Base-by-base conservation (phyloP, 2,329 filamentous ascomycete genomes). In the Monilinia fructicola region DNA sequence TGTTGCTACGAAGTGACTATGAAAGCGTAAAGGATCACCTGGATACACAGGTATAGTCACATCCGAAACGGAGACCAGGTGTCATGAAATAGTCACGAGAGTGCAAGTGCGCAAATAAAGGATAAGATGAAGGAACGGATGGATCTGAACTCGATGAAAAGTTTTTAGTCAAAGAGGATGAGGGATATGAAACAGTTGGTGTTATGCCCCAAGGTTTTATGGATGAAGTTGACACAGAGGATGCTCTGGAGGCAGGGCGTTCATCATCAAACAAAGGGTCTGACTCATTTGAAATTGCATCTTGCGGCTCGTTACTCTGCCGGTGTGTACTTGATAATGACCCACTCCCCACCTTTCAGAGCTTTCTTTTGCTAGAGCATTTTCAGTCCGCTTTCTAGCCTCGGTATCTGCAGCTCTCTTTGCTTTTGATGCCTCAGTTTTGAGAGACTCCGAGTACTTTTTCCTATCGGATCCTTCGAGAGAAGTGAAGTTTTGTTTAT, bases 41-140 rank as follows among this genome's bases (percentile, higher is more conserved):
- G 95, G 95, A 74, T 99, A 99, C 6, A 96, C 92, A 72, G 93
- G 93, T 92, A 78, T 96, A 97, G 74, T 95, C 88, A 73, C 93
- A 96, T 35, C 95, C 95, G 74, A 99, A 99, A 35, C 95, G 91
- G 63, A 99, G 83, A 11, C 95, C 95, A 1, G 95, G 95, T 65
- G 93, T 93, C 75, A 95, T 87, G 79, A 90, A 98, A 79, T 94
- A 97, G 60, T 90, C 91, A 23, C 85, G 82, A 10, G 84, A 82
- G 75, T 97, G 91, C 35, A 99, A 81, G 76, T 95, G 89, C 46
- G 86, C 87, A 78, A 92, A 97, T 28, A 98, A 81, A 3, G 91
- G 87, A 72, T 92, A 93, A 2, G 87, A 88, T 23, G 79, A 78
- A 3, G 84, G 80, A 5, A 79, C 78, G 21, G 72, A 67, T 21